These are phyloP conservation scores for Colletotrichum sp. DNA, from an alignment of 2,329 filamentous ascomycete species.

Conservation along the genomic window DNA sequence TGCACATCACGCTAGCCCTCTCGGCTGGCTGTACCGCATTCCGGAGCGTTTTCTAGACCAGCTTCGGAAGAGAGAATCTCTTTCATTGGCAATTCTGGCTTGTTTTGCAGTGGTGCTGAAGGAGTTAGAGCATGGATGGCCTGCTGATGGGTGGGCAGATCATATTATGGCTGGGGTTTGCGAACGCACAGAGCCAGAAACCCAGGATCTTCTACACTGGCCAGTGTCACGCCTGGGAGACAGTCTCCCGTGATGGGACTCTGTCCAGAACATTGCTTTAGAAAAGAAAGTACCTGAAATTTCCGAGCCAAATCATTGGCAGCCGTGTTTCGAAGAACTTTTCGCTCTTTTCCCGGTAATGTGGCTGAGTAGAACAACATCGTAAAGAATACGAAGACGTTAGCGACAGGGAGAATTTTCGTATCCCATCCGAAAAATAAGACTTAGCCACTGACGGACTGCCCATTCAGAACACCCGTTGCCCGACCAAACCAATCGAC, in stretches of 20 bases:
- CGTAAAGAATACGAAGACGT: background rate
- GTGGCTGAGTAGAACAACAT: background rate
- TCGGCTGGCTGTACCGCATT: background rate
- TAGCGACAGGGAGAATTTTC: rapidly evolving
- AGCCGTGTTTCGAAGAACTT: background rate
- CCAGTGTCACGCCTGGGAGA: background rate
- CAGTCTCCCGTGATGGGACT: rapidly evolving
- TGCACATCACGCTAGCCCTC: background rate
- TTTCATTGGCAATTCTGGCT: background rate
- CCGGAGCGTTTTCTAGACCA: background rate
- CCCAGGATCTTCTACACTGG: background rate
- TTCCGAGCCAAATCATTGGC: rapidly evolving
- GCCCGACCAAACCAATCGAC: too few species aligned
- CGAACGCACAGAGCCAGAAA: background rate
- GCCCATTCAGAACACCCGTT: rapidly evolving
- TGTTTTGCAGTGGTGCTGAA: background rate
- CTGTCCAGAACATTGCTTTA: background rate
- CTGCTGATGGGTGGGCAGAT: background rate
- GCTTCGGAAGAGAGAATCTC: background rate
- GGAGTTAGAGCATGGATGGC: background rate
- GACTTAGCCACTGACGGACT: background rate
- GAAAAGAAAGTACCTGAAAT: background rate
- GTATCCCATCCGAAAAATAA: background rate
- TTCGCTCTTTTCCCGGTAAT: background rate
- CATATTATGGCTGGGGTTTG: background rate